Percentiles rank a stretch among this genome's conserved stretches.
Conservation (phyloP, 768 basidiomycete species). For the Tricholomella constricta region DNA sequence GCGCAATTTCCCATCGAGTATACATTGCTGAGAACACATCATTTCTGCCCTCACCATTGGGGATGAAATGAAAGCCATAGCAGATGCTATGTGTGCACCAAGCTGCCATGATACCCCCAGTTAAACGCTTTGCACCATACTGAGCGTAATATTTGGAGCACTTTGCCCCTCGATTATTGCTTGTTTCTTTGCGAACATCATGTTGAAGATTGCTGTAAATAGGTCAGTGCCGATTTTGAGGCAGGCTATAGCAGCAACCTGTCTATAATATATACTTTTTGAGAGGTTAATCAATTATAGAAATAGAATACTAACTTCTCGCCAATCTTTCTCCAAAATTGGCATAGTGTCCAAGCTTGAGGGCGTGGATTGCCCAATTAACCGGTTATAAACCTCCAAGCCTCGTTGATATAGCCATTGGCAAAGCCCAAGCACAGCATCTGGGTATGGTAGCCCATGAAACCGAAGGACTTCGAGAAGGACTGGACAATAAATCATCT, state of each 20-base stretch:
- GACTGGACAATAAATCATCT: neutral
- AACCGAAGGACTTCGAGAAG: neutral
- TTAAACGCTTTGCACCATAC: conserved; percentile 18
- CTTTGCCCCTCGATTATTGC: conserved; percentile 15
- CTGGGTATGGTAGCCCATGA: neutral
- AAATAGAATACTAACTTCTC: neutral
- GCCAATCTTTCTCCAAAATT: neutral
- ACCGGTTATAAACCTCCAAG: too few species aligned
- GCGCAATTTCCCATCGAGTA: conserved; percentile 19
- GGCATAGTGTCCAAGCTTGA: too few species aligned
- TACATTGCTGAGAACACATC: conserved; percentile 20
- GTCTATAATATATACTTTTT: neutral
- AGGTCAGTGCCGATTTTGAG: neutral
- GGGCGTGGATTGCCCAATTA: too few species aligned
- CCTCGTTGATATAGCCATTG: too few species aligned
- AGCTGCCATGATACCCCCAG: conserved; percentile 22
- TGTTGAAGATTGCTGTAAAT: conserved; percentile 1
- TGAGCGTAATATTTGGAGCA: conserved; percentile 22
- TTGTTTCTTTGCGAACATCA: conserved; percentile 1
- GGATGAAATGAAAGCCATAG: conserved; percentile 24
- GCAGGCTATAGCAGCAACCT: conserved; percentile 16
- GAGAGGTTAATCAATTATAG: neutral
- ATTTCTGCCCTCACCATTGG: conserved; percentile 16
- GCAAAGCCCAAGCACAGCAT: neutral
- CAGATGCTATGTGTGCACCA: conserved; percentile 25